These are phyloP conservation scores for Entomortierella parvispora DNA, from an alignment of 192 early-diverging fungal genomes.

Conservation along the genomic window DNA sequence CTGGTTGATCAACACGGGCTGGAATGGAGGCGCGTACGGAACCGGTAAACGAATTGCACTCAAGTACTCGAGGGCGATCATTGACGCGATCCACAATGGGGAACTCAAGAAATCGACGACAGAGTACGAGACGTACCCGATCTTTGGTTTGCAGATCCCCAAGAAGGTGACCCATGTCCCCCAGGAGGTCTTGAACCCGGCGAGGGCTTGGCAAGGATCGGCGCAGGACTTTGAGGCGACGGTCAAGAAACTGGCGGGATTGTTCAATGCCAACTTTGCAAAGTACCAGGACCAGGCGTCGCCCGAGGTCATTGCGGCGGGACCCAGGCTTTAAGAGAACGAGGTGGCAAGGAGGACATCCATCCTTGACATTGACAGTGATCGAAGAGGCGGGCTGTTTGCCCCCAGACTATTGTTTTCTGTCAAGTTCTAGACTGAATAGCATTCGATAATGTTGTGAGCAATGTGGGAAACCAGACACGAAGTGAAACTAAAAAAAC, in stretches of 20 bases:
- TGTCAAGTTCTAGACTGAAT: too few relatives aligned
- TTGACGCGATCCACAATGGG: constrained; percentile 95
- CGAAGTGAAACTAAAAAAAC: too few relatives aligned
- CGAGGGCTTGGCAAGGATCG: constrained; percentile 84
- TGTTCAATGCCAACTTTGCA: constrained; percentile 94
- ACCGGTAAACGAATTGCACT: constrained; percentile 90
- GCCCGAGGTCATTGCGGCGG: constrained; percentile 78
- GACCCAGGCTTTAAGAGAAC: constrained; percentile 53
- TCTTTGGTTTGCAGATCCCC: constrained; percentile 92
- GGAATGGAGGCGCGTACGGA: constrained; percentile 92
- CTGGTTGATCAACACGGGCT: constrained; percentile 97
- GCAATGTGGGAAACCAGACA: too few relatives aligned
- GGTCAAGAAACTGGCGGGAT: constrained; percentile 83
- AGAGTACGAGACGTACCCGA: constrained; percentile 86
- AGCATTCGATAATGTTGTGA: too few relatives aligned
- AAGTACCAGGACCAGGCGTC: constrained; percentile 75
- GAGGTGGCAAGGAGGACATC: too few relatives aligned
- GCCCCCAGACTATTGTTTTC: too few relatives aligned
- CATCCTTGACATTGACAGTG: too few relatives aligned
- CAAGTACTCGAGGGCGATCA: constrained; percentile 96
- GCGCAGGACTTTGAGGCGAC: constrained; percentile 68
- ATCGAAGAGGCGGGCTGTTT: background rate
- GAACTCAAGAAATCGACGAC: constrained; percentile 77
- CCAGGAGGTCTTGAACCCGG: constrained; percentile 88
- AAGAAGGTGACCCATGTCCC: constrained; percentile 82